Conservation (phyloP, 2,329 filamentous ascomycete species). For the Monilinia fructigena region DNA sequence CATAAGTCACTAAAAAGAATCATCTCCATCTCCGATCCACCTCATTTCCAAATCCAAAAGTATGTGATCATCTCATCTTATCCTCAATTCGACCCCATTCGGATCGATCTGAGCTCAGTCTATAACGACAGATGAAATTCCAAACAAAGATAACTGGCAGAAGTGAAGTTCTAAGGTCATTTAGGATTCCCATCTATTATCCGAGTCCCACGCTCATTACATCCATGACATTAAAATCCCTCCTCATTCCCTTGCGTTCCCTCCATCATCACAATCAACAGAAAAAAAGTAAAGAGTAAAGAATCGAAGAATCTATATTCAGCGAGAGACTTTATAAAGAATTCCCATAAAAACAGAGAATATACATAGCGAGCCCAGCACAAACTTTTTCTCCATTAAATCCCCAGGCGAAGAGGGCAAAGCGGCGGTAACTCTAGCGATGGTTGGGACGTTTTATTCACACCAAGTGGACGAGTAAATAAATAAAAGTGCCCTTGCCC, state of each 20-base stretch:
- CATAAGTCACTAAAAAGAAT: neutral
- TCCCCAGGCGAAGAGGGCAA: constrained; percentile 25
- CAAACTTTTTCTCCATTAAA: constrained; percentile 28
- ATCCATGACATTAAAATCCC: constrained; percentile 11
- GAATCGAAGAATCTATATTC: constrained; percentile 29
- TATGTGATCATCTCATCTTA: neutral
- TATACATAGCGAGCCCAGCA: constrained; percentile 38
- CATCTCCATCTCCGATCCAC: neutral
- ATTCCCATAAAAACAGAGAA: constrained; percentile 24
- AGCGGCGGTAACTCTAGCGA: constrained; percentile 40
- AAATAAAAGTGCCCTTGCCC: constrained; percentile 11
- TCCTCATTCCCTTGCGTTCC: neutral
- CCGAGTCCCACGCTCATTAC: constrained; percentile 16
- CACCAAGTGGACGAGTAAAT: constrained; percentile 23
- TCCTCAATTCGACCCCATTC: neutral
- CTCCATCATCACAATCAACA: constrained; percentile 1
- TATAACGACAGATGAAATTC: constrained; percentile 9
- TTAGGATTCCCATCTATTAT: constrained; percentile 6
- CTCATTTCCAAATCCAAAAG: constrained; percentile 17
- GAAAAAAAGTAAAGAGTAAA: neutral
- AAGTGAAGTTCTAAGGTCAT: constrained; percentile 6
- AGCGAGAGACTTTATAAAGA: constrained; percentile 30
- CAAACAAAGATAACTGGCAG: neutral
- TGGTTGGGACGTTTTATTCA: constrained; percentile 33
- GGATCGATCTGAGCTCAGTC: constrained; percentile 4